Evolutionary conservation across 345 rosid species (phyloP).

Genomic region (Sisymbrium altissimum): DNA sequence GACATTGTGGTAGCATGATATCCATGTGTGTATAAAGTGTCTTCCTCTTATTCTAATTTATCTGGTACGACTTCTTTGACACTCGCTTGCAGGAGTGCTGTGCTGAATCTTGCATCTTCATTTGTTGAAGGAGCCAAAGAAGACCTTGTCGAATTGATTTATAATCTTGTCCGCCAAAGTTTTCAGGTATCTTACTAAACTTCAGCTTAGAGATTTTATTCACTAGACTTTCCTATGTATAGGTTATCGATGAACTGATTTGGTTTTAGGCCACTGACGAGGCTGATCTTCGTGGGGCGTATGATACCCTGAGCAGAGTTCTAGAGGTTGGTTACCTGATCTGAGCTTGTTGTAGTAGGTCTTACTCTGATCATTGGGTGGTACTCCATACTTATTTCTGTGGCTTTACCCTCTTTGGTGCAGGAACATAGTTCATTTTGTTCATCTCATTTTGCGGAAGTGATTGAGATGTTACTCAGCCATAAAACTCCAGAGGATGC

Average conservation of each 20-base stretch:
- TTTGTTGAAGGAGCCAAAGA: slow-evolving; percentile 67
- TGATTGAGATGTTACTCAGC: slow-evolving; percentile 64
- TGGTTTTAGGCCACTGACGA: slow-evolving; percentile 50
- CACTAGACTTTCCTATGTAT: background rate
- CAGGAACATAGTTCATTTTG: slow-evolving; percentile 81
- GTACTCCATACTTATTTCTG: slow-evolving; percentile 10
- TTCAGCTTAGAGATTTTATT: background rate
- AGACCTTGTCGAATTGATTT: slow-evolving; percentile 67
- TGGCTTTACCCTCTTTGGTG: slow-evolving; percentile 28
- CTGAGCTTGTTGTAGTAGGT: slow-evolving; percentile 1
- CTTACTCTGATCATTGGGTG: background rate
- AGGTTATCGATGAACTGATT: slow-evolving; percentile 22
- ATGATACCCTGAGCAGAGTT: slow-evolving; percentile 60
- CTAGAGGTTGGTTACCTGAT: slow-evolving; percentile 51
- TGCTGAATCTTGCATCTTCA: slow-evolving; percentile 68
- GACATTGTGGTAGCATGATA: background rate
- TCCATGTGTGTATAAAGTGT: background rate
- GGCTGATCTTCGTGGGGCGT: slow-evolving; percentile 61
- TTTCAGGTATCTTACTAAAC: slow-evolving; percentile 47
- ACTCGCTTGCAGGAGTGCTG: slow-evolving; percentile 38
- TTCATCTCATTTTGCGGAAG: slow-evolving; percentile 58
- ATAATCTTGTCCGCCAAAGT: slow-evolving; percentile 51
- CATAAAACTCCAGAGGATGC: slow-evolving; percentile 52
- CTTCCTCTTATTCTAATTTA: background rate
- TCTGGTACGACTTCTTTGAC: background rate